These are phyloP conservation scores for Populus hybrid DNA, from an alignment of 441 rosid genomes.

Conservation along the genomic window DNA sequence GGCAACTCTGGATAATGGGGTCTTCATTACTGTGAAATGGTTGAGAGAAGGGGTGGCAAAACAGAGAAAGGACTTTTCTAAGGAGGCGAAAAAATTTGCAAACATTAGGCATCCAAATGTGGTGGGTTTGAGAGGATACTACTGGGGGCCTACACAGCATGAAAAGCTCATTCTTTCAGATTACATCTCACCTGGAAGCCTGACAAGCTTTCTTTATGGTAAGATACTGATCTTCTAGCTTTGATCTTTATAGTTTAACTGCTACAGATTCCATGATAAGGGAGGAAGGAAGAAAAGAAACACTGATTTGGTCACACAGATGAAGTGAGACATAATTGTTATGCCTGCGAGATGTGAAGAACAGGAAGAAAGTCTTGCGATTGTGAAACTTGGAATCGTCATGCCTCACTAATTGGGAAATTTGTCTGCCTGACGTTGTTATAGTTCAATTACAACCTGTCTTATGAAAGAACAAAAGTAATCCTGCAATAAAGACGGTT, in stretches of 20 bases:
- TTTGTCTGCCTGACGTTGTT: neutral
- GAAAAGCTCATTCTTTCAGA: constrained; percentile 98
- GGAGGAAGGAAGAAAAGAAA: neutral
- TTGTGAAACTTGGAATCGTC: neutral
- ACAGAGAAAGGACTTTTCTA: constrained; percentile 89
- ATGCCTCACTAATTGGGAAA: neutral
- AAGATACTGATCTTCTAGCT: constrained; percentile 24
- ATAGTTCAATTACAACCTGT: neutral
- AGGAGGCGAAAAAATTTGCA: constrained; percentile 93
- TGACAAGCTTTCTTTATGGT: constrained; percentile 96
- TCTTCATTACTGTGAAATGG: constrained; percentile 92
- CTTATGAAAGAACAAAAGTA: neutral
- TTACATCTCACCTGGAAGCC: constrained; percentile 93
- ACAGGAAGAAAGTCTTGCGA: neutral
- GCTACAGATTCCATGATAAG: neutral
- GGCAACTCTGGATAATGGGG: constrained; percentile 87
- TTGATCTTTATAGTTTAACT: neutral
- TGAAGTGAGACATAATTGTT: neutral
- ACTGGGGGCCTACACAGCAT: constrained; percentile 98
- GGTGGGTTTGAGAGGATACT: constrained; percentile 91
- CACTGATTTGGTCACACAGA: neutral
- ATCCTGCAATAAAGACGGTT: neutral
- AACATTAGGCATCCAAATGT: constrained; percentile 97
- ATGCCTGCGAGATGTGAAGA: neutral
- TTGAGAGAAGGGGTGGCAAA: constrained; percentile 98